Evolutionary conservation across 495 filamentous ascomycete species (phyloP).

Genomic region (Lophiostoma macrostomum): DNA sequence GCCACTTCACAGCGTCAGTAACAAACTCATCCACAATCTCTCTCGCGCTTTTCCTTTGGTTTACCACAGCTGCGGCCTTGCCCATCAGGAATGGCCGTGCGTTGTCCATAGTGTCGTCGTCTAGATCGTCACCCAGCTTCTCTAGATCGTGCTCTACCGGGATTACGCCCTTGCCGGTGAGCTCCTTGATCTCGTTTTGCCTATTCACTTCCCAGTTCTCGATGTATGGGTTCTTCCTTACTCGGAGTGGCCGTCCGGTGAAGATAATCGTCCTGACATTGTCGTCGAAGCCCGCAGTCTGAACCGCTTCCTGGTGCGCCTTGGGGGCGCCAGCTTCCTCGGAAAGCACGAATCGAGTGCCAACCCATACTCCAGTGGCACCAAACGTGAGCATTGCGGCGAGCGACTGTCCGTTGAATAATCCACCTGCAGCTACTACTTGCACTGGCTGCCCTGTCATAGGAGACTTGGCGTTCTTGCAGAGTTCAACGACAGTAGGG

Average conservation of each 20-base stretch:
- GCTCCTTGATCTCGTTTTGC: conserved; percentile 79
- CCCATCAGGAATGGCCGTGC: conserved; percentile 94
- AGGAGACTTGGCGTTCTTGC: conserved; percentile 77
- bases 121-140: conserved; percentile 66
- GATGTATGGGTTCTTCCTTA: conserved; percentile 91
- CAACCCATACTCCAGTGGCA: conserved; percentile 90
- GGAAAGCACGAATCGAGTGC: conserved; percentile 88
- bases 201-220: conserved; percentile 94
- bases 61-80: conserved; percentile 89
- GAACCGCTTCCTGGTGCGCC: conserved; percentile 94
- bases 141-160: conserved; percentile 95
- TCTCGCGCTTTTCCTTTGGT: conserved; percentile 90
- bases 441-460: conserved; percentile 83
- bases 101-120: conserved; percentile 82
- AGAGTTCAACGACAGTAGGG: conserved; percentile 81
- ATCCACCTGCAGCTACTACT: conserved; percentile 89
- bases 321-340: conserved; percentile 93
- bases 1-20: conserved; percentile 66
- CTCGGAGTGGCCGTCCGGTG: conserved; percentile 90
- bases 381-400: conserved; percentile 91
- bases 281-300: conserved; percentile 88
- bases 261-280: conserved; percentile 97
- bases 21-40: conserved; percentile 93
- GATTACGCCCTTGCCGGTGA: conserved; percentile 82
- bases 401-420: conserved; percentile 88